Evolutionary conservation across 2,329 filamentous ascomycete species (phyloP).

Genomic region (Phaeomoniella chlamydospora): DNA sequence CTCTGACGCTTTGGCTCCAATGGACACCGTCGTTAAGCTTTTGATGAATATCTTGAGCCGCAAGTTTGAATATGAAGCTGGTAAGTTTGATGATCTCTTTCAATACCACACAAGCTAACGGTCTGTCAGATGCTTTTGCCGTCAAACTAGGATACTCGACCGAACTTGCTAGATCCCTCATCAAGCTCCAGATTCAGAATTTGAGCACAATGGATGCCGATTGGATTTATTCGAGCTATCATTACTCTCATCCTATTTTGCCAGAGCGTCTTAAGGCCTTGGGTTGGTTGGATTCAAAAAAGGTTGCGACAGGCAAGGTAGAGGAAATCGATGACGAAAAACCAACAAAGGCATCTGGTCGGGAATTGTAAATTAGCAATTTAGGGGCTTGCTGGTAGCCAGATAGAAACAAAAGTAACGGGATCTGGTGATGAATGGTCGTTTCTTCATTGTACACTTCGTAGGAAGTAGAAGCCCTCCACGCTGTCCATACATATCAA

Average conservation of each 20-base stretch:
- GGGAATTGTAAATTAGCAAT: constrained; percentile 47
- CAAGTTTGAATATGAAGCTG: constrained; percentile 91
- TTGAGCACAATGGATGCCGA: constrained; percentile 97
- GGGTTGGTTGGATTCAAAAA: constrained; percentile 61
- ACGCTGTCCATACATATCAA: too few relatives aligned
- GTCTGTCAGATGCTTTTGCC: constrained; percentile 58
- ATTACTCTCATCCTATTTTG: constrained; percentile 94
- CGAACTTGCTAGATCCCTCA: constrained; percentile 73
- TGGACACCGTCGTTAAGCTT: constrained; percentile 89
- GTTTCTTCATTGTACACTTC: too few relatives aligned
- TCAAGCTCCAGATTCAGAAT: constrained; percentile 98
- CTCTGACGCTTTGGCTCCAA: constrained; percentile 87
- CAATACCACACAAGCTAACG: constrained; percentile 11
- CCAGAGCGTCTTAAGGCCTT: constrained; percentile 85
- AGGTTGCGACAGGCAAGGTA: constrained; percentile 22
- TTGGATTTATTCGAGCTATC: constrained; percentile 95
- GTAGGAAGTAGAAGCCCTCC: too few relatives aligned
- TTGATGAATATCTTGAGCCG: constrained; percentile 92
- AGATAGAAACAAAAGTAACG: too few relatives aligned
- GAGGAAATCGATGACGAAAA: constrained; percentile 40
- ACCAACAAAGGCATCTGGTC: constrained; percentile 56
- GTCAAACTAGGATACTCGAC: constrained; percentile 67
- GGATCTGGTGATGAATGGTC: too few relatives aligned
- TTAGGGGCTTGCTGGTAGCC: constrained; percentile 4
- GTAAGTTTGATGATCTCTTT: constrained; percentile 21